Conservation (phyloP, 768 basidiomycete species). For the Suillus cothurnatus region DNA sequence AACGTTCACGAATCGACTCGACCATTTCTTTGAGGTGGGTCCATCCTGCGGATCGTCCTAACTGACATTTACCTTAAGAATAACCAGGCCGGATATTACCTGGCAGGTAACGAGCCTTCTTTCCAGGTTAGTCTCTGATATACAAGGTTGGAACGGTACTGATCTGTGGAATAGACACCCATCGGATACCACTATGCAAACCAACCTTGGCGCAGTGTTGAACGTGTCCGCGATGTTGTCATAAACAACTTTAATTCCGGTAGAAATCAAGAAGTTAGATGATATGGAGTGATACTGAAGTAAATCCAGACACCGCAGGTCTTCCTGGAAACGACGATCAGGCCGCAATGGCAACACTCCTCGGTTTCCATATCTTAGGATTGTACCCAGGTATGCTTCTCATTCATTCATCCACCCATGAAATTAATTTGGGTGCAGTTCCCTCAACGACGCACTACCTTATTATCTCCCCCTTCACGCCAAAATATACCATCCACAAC, state of each 20-base stretch:
- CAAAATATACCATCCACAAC: constrained; percentile 74
- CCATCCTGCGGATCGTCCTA: neutral
- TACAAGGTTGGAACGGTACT: neutral
- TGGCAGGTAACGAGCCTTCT: constrained; percentile 68
- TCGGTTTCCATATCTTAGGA: constrained; percentile 66
- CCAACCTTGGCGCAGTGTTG: constrained; percentile 60
- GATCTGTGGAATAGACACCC: constrained; percentile 46
- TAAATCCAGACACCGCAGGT: constrained; percentile 53
- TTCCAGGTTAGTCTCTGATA: constrained; percentile 52
- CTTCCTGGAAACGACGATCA: constrained; percentile 75
- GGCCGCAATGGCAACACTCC: constrained; percentile 67
- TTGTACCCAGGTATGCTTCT: constrained; percentile 57
- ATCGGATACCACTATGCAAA: constrained; percentile 73
- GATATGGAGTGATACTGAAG: neutral
- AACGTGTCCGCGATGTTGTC: constrained; percentile 62
- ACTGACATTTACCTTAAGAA: constrained; percentile 8
- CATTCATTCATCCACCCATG: neutral
- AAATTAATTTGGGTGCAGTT: constrained; percentile 37
- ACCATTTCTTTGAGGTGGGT: constrained; percentile 66
- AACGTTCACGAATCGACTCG: constrained; percentile 63
- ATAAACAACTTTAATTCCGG: constrained; percentile 70
- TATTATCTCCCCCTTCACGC: constrained; percentile 66
- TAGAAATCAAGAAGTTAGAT: constrained; percentile 32
- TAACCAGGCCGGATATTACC: constrained; percentile 56
- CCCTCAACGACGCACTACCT: constrained; percentile 66